Base-by-base conservation (phyloP, 768 basidiomycete genomes). In the Piloderma croceum region DNA sequence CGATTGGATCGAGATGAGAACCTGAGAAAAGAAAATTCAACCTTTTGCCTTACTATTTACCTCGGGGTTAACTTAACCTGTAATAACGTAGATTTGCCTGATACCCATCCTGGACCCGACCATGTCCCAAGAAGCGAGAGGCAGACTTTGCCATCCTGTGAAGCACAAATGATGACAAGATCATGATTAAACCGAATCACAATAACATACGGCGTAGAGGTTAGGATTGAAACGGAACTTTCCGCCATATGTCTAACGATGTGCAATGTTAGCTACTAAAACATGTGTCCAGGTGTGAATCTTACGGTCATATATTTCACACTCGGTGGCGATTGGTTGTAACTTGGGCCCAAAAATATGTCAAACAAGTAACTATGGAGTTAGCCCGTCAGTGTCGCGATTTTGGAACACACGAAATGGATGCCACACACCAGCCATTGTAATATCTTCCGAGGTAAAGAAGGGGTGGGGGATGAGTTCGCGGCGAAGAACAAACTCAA, bases 201-300 rank as follows among this genome's bases (percentile, higher is more conserved):
- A 12, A 13, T 29, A 41, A 67, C 76, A 52, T 58, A 84, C 88
- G 39, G 90, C 90, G 59, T 92, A 97, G 23, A 96, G 69, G 60
- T 96, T 97, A 3, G 93, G 93, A 51, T 96, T 96, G 64, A 94
- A 91, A 32, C 93, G 78, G 61, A 67, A 92, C 62, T 83, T 89
- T 23, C 90, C 90, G 6, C 85, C 87, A 46, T 88, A 83, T 1
- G 90, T 92, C 84, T 90, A 44, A 3, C 19, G 17, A 36, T 4
- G 24, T 5, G 42, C 10, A 34, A 44, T 33, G 3, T 13, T 5
- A 19, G 38, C 12, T 20, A 6, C 31, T 29, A n/a, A 20, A 27
- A 24, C 11, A 32, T 18, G 40, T 45, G 23, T n/a, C 33, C 34
- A 29, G 21, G 9, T 20, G 6, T 22, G 10, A 35, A 15, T 54